These are phyloP conservation scores for Colletotrichum acutatum DNA, from an alignment of 2,329 filamentous ascomycete species.

Conservation along the genomic window DNA sequence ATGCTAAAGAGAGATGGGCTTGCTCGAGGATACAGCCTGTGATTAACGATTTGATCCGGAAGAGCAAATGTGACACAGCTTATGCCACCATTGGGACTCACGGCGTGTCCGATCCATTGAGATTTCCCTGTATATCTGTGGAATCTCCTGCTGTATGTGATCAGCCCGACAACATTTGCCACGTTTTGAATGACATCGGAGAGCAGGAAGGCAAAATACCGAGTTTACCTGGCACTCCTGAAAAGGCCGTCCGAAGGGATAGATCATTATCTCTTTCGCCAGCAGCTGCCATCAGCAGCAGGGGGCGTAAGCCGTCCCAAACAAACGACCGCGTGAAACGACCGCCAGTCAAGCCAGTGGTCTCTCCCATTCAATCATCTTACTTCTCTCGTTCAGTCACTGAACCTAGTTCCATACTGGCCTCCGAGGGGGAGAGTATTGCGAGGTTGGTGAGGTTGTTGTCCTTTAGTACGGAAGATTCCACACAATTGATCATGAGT, in stretches of 20 bases:
- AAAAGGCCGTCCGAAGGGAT: neutral
- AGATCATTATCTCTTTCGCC: neutral
- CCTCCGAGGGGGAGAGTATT: neutral
- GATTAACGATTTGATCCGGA: neutral
- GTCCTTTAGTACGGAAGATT: neutral
- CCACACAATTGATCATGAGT: neutral
- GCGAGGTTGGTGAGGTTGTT: neutral
- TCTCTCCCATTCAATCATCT: neutral
- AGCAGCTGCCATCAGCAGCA: neutral
- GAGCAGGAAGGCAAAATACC: neutral
- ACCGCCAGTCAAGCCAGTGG: neutral
- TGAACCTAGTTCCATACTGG: neutral
- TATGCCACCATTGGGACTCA: neutral
- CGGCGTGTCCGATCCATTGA: neutral
- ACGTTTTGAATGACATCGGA: neutral
- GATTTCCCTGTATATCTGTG: neutral
- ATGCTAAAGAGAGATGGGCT: neutral
- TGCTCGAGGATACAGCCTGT: neutral
- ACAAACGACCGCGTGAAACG: neutral
- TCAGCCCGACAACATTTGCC: neutral
- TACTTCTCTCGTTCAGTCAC: neutral
- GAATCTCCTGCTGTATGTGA: neutral
- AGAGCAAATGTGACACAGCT: neutral
- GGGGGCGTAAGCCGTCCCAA: neutral
- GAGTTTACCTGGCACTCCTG: neutral